These are phyloP conservation scores for Excoecaria agallocha DNA, from an alignment of 345 rosid genomes.

Conservation along the genomic window DNA sequence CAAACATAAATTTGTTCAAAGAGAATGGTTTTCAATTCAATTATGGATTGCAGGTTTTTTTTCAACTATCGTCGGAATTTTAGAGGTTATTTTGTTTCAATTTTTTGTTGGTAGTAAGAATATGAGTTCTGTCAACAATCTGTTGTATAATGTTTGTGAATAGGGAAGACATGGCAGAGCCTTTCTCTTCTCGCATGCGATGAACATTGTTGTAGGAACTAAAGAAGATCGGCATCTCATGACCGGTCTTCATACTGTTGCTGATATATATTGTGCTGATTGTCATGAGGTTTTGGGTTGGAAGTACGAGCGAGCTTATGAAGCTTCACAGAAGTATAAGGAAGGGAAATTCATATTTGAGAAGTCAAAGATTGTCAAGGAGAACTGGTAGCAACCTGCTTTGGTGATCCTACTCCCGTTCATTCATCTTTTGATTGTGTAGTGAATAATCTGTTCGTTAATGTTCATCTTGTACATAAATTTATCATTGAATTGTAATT, in stretches of 20 bases:
- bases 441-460: not conserved
- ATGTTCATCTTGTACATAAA: constrained; percentile 7
- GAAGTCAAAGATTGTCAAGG: constrained; percentile 25
- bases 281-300: constrained; percentile 27
- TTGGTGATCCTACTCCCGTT: not conserved
- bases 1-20: not conserved
- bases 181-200: constrained; percentile 30
- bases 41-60: not conserved
- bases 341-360: constrained; percentile 30
- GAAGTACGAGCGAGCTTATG: constrained; percentile 31
- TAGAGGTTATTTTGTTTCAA: not conserved
- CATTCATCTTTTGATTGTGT: not conserved
- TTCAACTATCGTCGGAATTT: not conserved
- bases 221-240: constrained; percentile 27
- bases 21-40: not conserved
- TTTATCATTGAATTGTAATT: not conserved
- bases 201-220: constrained; percentile 23
- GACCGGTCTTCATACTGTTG: constrained; percentile 31
- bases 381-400: constrained; percentile 18
- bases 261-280: constrained; percentile 24
- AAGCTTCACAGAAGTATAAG: constrained; percentile 27
- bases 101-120: not conserved
- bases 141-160: not conserved
- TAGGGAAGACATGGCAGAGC: constrained; percentile 31
- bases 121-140: not conserved